Evolutionary conservation across 164 flowering plant species (phyloP), one percentile per base, ranked within the genome.

Genomic region (Macadamia integrifolia): DNA sequence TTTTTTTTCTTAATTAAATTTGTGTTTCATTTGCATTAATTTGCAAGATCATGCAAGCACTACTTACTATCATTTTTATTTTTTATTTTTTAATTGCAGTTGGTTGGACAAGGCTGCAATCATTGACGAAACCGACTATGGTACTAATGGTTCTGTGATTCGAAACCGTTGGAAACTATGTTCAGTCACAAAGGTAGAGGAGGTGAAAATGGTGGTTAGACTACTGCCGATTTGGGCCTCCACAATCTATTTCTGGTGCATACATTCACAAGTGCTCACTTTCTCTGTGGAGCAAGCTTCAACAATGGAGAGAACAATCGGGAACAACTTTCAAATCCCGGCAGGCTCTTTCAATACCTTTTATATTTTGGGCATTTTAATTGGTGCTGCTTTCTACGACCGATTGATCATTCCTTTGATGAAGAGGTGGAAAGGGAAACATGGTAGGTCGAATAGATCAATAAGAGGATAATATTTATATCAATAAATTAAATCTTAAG

Each of bases 201-300:
- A 80, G 53, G 74, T 75, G 29, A 80, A 80, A 68, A 68, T 77
- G 74, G 52, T 80, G 77, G 32, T 60, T 3, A 67, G 69, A 43
- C 55, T 80, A 57, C 23, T 80, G 23, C 83, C 80, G 15, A 68
- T 77, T 13, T 77, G 79, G 80, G 83, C 80, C 15, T 69, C 77
- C 12, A 80, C 83, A 2, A 80, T 81, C 8, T 61, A 81, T 1
- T 81, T 77, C 17, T 83, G 81, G 81, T 74, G 79, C 1, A 35
- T 68, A 3, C 62, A 79, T 58, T 80, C 83, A 1, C 83, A 83
- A 31, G 71, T 81, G 82, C 59, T 71, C 65, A 80, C 83, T 30
- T 80, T 81, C 72, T 78, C 80, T 1, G 81, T 83, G 0, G 56
- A 66, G 50, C 87, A 83, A 76, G 84, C 83, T 0, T 11, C 78